Percentiles rank a stretch among this genome's conserved stretches.
These are phyloP conservation scores for Phytophthora podocarpi DNA, from an alignment of 352 stramenopile species.

Conservation along the genomic window DNA sequence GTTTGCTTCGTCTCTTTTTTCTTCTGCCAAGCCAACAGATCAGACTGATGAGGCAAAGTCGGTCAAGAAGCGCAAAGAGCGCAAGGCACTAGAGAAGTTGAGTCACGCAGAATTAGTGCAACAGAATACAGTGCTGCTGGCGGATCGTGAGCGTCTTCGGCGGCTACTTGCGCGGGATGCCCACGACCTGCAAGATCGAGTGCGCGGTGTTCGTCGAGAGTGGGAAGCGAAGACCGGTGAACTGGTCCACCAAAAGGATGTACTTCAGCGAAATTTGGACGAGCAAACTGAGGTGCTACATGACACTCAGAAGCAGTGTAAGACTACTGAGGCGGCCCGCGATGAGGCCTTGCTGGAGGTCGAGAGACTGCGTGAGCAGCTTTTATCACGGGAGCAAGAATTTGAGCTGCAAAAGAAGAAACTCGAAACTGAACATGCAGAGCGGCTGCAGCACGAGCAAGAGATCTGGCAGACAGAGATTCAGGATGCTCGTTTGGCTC, in stretches of 20 bases:
- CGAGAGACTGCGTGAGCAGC: slow-evolving; percentile 47
- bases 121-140: slow-evolving; percentile 38
- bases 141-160: slow-evolving; percentile 51
- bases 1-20: not conserved
- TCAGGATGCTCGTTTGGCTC: slow-evolving; percentile 50
- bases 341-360: slow-evolving; percentile 43
- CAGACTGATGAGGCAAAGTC: not conserved
- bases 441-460: slow-evolving; percentile 52
- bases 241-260: slow-evolving; percentile 44
- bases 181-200: slow-evolving; percentile 45
- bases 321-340: slow-evolving; percentile 30
- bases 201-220: slow-evolving; percentile 41
- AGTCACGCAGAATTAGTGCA: slow-evolving; percentile 53
- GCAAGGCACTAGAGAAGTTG: slow-evolving; percentile 24
- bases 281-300: slow-evolving; percentile 10
- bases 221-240: slow-evolving; percentile 55
- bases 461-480: slow-evolving; percentile 67
- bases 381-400: slow-evolving; percentile 34
- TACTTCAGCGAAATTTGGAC: slow-evolving; percentile 25
- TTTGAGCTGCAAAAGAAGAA: slow-evolving; percentile 36
- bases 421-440: slow-evolving; percentile 38
- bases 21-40: not conserved
- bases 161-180: slow-evolving; percentile 49
- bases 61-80: slow-evolving; percentile 14
- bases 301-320: slow-evolving; percentile 26